These are phyloP conservation scores for Xylariaceae sp. DNA, from an alignment of 2,329 filamentous ascomycete species.

Conservation along the genomic window DNA sequence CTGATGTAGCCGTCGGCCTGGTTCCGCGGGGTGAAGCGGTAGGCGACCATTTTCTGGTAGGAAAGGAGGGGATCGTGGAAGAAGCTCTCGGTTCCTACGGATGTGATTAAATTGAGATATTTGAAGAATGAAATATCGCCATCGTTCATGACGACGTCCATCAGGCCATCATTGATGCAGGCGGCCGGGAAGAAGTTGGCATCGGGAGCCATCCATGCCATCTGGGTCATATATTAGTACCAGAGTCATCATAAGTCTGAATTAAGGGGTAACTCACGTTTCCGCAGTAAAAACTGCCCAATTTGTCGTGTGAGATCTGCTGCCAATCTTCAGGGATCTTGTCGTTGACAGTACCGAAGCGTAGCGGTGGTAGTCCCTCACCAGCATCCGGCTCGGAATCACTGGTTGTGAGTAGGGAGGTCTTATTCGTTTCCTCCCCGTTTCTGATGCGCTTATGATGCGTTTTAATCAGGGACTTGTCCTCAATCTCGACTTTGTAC, in stretches of 20 bases:
- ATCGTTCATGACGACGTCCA: constrained; percentile 78
- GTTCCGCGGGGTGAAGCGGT: constrained; percentile 72
- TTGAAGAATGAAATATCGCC: constrained; percentile 65
- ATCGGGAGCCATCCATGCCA: constrained; percentile 85
- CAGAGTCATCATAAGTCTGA: background rate
- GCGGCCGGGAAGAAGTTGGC: constrained; percentile 83
- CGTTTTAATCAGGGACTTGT: constrained; percentile 67
- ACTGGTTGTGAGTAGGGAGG: constrained; percentile 14
- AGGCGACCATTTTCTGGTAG: constrained; percentile 83
- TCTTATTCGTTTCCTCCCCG: constrained; percentile 6
- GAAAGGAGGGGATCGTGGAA: constrained; percentile 74
- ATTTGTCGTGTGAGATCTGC: constrained; percentile 63
- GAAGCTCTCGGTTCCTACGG: constrained; percentile 67
- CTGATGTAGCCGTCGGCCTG: constrained; percentile 77
- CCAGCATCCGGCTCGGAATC: constrained; percentile 30
- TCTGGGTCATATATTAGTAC: constrained; percentile 42
- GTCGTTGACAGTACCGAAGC: constrained; percentile 75
- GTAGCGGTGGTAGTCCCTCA: constrained; percentile 62
- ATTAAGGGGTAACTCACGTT: constrained; percentile 55
- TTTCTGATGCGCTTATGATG: constrained; percentile 56
- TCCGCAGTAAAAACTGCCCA: constrained; percentile 90
- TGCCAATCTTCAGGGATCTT: constrained; percentile 74
- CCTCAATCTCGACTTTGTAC: constrained; percentile 72
- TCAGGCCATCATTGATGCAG: constrained; percentile 73
- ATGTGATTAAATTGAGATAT: constrained; percentile 63